phyloP scores from a whole-genome alignment of 2,329 filamentous ascomycete genomes.

The Colletotrichum siamense region DNA sequence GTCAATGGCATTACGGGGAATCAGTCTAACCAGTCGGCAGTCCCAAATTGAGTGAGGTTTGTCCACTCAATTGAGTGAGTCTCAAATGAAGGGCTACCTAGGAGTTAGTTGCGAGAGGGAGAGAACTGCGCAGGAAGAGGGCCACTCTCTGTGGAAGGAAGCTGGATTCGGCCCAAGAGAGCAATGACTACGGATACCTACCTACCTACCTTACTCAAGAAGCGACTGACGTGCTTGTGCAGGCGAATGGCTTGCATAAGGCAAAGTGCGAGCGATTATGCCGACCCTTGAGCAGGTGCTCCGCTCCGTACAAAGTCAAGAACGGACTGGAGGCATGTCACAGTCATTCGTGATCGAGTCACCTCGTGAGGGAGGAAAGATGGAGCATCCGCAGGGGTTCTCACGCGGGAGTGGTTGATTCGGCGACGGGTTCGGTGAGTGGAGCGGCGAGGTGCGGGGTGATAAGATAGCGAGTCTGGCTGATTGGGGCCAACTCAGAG shows the following conservation, averaged over 20 bases:
- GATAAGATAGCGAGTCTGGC: conserved; percentile 17
- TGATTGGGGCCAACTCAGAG: conserved; percentile 21
- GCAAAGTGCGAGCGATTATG: not conserved
- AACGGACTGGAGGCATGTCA: not conserved
- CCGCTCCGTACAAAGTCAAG: not conserved
- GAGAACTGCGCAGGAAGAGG: not conserved
- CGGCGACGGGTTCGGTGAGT: conserved; percentile 8
- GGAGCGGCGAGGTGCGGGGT: conserved; percentile 14
- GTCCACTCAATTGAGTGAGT: not conserved
- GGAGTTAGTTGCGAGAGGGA: not conserved
- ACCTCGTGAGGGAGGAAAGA: not conserved
- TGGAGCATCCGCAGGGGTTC: not conserved
- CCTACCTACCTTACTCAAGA: not conserved
- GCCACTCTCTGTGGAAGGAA: not conserved
- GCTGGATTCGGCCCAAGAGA: not conserved
- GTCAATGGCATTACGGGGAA: not conserved
- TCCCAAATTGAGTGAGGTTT: not conserved
- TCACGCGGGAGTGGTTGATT: conserved; percentile 8
- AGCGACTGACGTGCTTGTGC: not conserved
- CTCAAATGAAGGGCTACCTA: not conserved
- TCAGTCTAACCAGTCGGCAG: not conserved
- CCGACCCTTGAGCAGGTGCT: not conserved
- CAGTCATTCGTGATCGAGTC: not conserved
- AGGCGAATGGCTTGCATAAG: not conserved
- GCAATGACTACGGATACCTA: not conserved